Conservation (phyloP, 805 yeast genomes). For the Wickerhamomyces bovis region DNA sequence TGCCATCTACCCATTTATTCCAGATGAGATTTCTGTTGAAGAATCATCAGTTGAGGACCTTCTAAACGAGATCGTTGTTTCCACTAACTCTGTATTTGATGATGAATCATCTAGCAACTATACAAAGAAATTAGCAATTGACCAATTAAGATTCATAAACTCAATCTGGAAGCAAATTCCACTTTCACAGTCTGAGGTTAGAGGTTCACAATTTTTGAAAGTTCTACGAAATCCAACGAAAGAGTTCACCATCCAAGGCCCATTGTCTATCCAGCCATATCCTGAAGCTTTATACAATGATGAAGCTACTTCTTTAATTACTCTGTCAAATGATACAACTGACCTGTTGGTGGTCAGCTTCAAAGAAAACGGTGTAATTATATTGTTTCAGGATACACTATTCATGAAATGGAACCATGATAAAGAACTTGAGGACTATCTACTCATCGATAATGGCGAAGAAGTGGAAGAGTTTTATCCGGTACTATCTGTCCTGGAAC, state of each 20-base stretch:
- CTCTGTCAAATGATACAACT: slow-evolving; percentile 21
- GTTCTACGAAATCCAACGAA: slow-evolving; percentile 17
- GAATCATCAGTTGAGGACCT: slow-evolving; percentile 25
- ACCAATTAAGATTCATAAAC: slow-evolving; percentile 32
- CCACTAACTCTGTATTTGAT: slow-evolving; percentile 24
- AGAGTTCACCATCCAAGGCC: slow-evolving; percentile 39
- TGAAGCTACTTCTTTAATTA: slow-evolving; percentile 32
- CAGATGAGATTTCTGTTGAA: slow-evolving; percentile 34
- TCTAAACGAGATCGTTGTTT: slow-evolving; percentile 28
- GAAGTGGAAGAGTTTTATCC: background rate
- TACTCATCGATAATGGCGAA: slow-evolving; percentile 5
- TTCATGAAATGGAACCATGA: slow-evolving; percentile 31
- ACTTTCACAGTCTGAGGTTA: slow-evolving; percentile 12
- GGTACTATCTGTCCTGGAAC: background rate
- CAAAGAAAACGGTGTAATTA: slow-evolving; percentile 25
- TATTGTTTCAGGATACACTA: slow-evolving; percentile 28
- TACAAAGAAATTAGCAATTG: slow-evolving; percentile 17
- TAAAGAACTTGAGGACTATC: slow-evolving; percentile 20
- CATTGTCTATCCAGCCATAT: slow-evolving; percentile 46
- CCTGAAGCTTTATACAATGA: slow-evolving; percentile 47
- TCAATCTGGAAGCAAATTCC: slow-evolving; percentile 27
- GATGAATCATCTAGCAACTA: background rate
- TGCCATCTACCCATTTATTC: slow-evolving; percentile 59
- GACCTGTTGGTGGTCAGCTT: slow-evolving; percentile 24
- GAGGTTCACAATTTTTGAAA: slow-evolving; percentile 18